Evolutionary conservation across 345 rosid genomes (phyloP).

Genomic region (Streptanthus diversifolius): DNA sequence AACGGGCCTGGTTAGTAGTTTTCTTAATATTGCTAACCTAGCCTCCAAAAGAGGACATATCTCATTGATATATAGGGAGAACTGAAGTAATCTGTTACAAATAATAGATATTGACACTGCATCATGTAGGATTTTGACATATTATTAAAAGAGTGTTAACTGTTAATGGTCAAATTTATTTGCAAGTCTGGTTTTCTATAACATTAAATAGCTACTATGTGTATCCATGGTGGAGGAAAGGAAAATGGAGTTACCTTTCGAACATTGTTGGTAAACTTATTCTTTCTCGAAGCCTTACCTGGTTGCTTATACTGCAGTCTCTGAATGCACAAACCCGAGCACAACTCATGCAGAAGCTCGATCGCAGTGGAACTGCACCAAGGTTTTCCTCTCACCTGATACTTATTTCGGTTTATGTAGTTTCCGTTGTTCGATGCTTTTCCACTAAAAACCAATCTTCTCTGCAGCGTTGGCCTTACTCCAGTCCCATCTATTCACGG

Average conservation of each 20-base stretch:
- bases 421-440: neutral
- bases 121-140: neutral
- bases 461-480: slow-evolving; percentile 44
- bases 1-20: slow-evolving; percentile 80
- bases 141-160: neutral
- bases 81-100: neutral
- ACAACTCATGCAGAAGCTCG: slow-evolving; percentile 87
- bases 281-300: slow-evolving; percentile 2
- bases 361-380: slow-evolving; percentile 75
- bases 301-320: slow-evolving; percentile 49
- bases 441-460: slow-evolving; percentile 35
- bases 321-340: slow-evolving; percentile 90
- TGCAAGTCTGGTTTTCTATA: neutral
- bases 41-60: neutral
- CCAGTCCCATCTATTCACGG: slow-evolving; percentile 46
- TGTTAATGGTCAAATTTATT: neutral
- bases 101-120: neutral
- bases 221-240: neutral
- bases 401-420: slow-evolving; percentile 3
- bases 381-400: slow-evolving; percentile 44
- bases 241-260: neutral
- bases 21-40: neutral
- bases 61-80: slow-evolving; percentile 2
- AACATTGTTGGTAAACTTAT: neutral
- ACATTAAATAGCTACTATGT: neutral